A percentile compares a stretch with the other conserved stretches of the same genome.
Evolutionary conservation across 169 alveolate genomes (phyloP).

Genomic region (Cyclospora cayetanensis): DNA sequence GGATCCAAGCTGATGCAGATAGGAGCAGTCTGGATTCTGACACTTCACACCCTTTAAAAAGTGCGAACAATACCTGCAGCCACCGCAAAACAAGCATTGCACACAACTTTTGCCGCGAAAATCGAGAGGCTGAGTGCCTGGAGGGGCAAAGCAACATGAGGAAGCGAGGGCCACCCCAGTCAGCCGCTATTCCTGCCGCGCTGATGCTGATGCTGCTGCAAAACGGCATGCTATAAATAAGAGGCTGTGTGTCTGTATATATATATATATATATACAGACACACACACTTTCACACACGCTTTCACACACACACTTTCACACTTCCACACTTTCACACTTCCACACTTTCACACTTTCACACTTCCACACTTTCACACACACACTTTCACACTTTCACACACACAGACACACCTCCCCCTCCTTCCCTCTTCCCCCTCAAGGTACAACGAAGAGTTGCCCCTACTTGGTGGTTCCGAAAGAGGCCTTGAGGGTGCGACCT

Average conservation of each 20-base stretch:
- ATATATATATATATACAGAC: neutral
- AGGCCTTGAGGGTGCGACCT: constrained; percentile 89
- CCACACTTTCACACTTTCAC: too few species aligned
- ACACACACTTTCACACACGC: neutral
- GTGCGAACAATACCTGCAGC: constrained; percentile 85
- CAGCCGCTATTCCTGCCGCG: too few species aligned
- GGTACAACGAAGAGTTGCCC: neutral
- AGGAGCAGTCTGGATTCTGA: constrained; percentile 91
- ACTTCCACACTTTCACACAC: too few species aligned
- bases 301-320: neutral
- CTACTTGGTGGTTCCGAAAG: constrained; percentile 94
- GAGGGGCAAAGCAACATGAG: neutral
- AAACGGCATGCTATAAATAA: neutral
- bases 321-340: too few species aligned
- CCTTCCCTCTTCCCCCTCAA: too few species aligned
- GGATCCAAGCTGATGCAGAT: constrained; percentile 90
- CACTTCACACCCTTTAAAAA: constrained; percentile 90
- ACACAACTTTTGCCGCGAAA: neutral
- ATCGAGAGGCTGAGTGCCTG: neutral
- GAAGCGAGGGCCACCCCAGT: too few species aligned
- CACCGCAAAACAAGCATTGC: too few species aligned
- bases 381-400: too few species aligned
- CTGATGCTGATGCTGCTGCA: neutral
- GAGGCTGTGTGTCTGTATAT: neutral
- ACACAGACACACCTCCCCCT: too few species aligned